Conservation (phyloP, 352 stramenopile genomes). For the Globisporangium megalacanthum region DNA sequence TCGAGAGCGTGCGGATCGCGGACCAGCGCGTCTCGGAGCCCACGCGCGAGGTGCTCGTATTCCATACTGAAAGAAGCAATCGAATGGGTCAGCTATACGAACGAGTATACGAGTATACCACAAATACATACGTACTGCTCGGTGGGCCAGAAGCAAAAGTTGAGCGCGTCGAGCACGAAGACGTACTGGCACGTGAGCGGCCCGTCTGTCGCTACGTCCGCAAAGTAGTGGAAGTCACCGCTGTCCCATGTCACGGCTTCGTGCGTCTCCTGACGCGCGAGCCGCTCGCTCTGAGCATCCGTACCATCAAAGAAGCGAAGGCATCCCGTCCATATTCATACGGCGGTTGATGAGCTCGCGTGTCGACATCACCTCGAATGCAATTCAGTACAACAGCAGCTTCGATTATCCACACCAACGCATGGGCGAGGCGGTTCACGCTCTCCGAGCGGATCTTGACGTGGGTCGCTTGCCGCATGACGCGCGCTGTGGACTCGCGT, state of each 20-base stretch:
- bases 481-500: constrained; percentile 43
- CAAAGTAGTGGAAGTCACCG: constrained; percentile 80
- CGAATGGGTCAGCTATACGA: too few species aligned
- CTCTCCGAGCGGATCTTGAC: constrained; percentile 31
- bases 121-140: constrained; percentile 25
- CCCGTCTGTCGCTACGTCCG: constrained; percentile 54
- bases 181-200: constrained; percentile 83
- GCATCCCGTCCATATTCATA: too few species aligned
- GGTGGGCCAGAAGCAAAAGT: constrained; percentile 90
- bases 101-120: too few species aligned
- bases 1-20: constrained; percentile 52
- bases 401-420: constrained; percentile 27
- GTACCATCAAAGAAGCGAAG: background rate
- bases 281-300: constrained; percentile 12
- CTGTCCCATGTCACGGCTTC: constrained; percentile 69
- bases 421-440: constrained; percentile 26
- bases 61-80: constrained; percentile 47
- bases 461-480: constrained; percentile 29
- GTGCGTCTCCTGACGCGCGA: constrained; percentile 26
- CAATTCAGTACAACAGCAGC: too few species aligned
- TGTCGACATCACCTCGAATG: too few species aligned
- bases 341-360: too few species aligned
- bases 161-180: constrained; percentile 86
- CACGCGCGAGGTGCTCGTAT: constrained; percentile 81
- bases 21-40: constrained; percentile 65